phyloP scores from a whole-genome alignment of 2,329 filamentous ascomycete species.

The Chrysoporthe cubensis region DNA sequence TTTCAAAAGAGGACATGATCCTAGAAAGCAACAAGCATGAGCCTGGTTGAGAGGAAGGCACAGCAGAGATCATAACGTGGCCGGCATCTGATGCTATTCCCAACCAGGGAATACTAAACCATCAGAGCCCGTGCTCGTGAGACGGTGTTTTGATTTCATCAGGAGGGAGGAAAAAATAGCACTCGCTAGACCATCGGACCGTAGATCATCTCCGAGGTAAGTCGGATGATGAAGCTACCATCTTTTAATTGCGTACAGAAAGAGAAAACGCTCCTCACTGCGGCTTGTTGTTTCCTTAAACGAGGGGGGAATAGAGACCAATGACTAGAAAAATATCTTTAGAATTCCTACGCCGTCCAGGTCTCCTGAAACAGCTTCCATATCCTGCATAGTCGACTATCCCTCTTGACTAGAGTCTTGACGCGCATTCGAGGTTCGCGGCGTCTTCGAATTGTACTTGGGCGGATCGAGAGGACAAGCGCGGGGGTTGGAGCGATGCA shows the following conservation, averaged over 20 bases:
- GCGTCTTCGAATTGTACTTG: too few relatives aligned
- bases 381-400: too few relatives aligned
- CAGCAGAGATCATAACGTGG: conserved; percentile 9
- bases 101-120: not conserved
- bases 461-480: too few relatives aligned
- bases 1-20: not conserved
- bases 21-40: not conserved
- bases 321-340: not conserved
- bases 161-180: not conserved
- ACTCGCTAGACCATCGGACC: not conserved
- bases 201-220: not conserved
- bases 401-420: too few relatives aligned
- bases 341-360: not conserved
- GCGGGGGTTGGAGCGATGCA: too few relatives aligned
- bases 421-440: too few relatives aligned
- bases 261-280: not conserved
- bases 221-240: not conserved
- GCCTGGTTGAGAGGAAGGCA: not conserved
- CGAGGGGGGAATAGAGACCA: not conserved
- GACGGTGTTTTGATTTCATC: conserved; percentile 22
- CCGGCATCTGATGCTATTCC: conserved; percentile 15
- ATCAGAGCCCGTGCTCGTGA: not conserved
- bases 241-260: not conserved
- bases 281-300: too few relatives aligned
- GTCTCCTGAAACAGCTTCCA: too few relatives aligned